These are phyloP conservation scores for Pestalotiopsis sp. DNA, from an alignment of 2,329 filamentous ascomycete genomes.

Conservation along the genomic window DNA sequence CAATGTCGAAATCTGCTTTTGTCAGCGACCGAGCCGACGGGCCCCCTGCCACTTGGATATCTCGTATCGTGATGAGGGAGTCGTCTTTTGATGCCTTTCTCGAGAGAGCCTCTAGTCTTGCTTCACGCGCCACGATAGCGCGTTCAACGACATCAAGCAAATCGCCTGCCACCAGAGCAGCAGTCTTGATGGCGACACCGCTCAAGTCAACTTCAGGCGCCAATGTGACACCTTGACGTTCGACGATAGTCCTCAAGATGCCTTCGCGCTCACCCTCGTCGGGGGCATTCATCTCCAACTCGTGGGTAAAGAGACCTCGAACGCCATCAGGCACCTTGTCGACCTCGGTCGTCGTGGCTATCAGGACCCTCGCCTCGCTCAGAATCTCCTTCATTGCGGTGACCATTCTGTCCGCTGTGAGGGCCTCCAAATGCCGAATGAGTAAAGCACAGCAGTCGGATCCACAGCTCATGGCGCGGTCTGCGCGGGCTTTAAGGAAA, in stretches of 20 bases:
- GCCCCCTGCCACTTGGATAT: slow-evolving; percentile 88
- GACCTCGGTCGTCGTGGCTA: slow-evolving; percentile 93
- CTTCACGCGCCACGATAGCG: slow-evolving; percentile 75
- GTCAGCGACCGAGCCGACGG: slow-evolving; percentile 77
- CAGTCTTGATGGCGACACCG: slow-evolving; percentile 90
- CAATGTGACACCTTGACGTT: slow-evolving; percentile 74
- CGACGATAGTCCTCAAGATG: slow-evolving; percentile 78
- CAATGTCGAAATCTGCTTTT: slow-evolving; percentile 84
- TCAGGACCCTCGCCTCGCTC: slow-evolving; percentile 76
- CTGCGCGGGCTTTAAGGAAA: slow-evolving; percentile 83
- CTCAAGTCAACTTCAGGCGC: slow-evolving; percentile 83
- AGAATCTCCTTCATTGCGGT: slow-evolving; percentile 83
- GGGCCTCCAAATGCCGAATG: slow-evolving; percentile 86
- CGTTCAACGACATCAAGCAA: slow-evolving; percentile 93
- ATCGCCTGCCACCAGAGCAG: slow-evolving; percentile 91
- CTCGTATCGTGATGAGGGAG: slow-evolving; percentile 65
- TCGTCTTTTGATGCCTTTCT: slow-evolving; percentile 40
- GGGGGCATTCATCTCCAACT: slow-evolving; percentile 89
- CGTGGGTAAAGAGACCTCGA: slow-evolving; percentile 89
- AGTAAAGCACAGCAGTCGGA: slow-evolving; percentile 80
- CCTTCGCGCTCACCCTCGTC: slow-evolving; percentile 91
- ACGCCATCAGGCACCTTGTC: slow-evolving; percentile 93
- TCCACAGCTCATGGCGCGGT: slow-evolving; percentile 87
- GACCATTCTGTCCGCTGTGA: slow-evolving; percentile 90
- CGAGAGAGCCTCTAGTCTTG: slow-evolving; percentile 76